A percentile compares a stretch with the other conserved stretches of the same genome.
These are phyloP conservation scores for Aspergillus brasiliensis DNA, from an alignment of 2,329 filamentous ascomycete genomes.

Conservation along the genomic window DNA sequence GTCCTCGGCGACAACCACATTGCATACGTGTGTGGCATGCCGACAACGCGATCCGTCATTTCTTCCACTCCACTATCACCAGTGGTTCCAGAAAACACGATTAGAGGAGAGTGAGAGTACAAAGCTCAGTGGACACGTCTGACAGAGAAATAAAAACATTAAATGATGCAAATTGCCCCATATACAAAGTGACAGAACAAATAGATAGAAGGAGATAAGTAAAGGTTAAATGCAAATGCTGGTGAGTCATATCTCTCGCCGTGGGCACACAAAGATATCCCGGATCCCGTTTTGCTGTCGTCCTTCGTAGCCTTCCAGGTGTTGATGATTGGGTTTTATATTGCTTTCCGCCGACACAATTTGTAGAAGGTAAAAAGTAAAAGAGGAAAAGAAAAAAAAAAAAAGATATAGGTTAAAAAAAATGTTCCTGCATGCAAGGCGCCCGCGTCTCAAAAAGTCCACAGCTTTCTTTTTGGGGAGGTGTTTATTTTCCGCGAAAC, in stretches of 20 bases:
- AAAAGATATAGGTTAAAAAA: slow-evolving; percentile 20
- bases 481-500: slow-evolving; percentile 31
- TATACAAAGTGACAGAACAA: slow-evolving; percentile 36
- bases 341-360: slow-evolving; percentile 27
- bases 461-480: slow-evolving; percentile 30
- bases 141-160: slow-evolving; percentile 22
- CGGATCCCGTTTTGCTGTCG: slow-evolving; percentile 33
- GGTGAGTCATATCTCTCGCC: slow-evolving; percentile 40
- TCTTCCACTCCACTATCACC: background rate
- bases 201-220: slow-evolving; percentile 10
- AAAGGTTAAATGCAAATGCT: slow-evolving; percentile 38
- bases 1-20: slow-evolving; percentile 2
- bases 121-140: slow-evolving; percentile 17
- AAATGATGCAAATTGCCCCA: slow-evolving; percentile 37
- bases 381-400: slow-evolving; percentile 7
- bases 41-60: background rate
- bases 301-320: slow-evolving; percentile 39
- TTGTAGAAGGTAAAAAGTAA: slow-evolving; percentile 12
- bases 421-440: slow-evolving; percentile 29
- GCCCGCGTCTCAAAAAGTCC: slow-evolving; percentile 25
- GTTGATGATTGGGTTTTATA: slow-evolving; percentile 26
- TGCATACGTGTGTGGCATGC: background rate
- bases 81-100: slow-evolving; percentile 14
- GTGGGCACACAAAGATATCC: slow-evolving; percentile 28
- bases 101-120: slow-evolving; percentile 17